Evolutionary conservation across 495 filamentous ascomycete species (phyloP).

Genomic region (Penicillium waksmanii): DNA sequence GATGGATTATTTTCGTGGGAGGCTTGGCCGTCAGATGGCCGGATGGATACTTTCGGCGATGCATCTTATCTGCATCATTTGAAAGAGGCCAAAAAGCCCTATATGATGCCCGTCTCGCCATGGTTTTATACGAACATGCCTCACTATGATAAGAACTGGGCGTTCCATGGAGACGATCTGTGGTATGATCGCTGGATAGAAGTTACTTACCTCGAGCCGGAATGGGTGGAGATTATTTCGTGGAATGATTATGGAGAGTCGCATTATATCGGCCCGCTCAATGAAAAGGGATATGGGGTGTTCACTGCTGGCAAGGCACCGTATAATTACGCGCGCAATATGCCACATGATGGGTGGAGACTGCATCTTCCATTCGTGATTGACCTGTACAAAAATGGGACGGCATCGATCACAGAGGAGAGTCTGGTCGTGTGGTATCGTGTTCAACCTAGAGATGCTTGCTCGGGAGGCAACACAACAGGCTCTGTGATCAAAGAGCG

Average conservation of each 20-base stretch:
- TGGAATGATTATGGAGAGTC: conserved; percentile 84
- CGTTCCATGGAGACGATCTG: conserved; percentile 67
- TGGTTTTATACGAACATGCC: conserved; percentile 75
- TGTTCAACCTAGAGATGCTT: conserved; percentile 35
- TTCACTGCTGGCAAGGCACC: conserved; percentile 52
- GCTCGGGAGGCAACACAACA: conserved; percentile 39
- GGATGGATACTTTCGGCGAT: conserved; percentile 60
- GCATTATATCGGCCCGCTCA: conserved; percentile 69
- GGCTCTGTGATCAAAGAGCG: conserved; percentile 33
- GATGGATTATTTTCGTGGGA: conserved; percentile 74
- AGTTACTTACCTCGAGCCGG: conserved; percentile 61
- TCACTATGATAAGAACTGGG: conserved; percentile 71
- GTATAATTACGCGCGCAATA: conserved; percentile 52
- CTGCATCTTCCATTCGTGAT: conserved; percentile 65
- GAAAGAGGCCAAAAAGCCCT: conserved; percentile 53
- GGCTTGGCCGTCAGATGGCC: conserved; percentile 68
- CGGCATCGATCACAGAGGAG: conserved; percentile 44
- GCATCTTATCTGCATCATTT: conserved; percentile 51
- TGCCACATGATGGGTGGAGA: conserved; percentile 61
- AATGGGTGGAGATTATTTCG: conserved; percentile 60
- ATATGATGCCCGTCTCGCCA: conserved; percentile 77
- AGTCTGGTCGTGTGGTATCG: conserved; percentile 72
- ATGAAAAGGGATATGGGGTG: conserved; percentile 34
- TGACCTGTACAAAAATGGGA: conserved; percentile 61
- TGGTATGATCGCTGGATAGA: conserved; percentile 77